Conservation (phyloP, 2,329 filamentous ascomycete genomes). For the Colletotrichum caudatum region DNA sequence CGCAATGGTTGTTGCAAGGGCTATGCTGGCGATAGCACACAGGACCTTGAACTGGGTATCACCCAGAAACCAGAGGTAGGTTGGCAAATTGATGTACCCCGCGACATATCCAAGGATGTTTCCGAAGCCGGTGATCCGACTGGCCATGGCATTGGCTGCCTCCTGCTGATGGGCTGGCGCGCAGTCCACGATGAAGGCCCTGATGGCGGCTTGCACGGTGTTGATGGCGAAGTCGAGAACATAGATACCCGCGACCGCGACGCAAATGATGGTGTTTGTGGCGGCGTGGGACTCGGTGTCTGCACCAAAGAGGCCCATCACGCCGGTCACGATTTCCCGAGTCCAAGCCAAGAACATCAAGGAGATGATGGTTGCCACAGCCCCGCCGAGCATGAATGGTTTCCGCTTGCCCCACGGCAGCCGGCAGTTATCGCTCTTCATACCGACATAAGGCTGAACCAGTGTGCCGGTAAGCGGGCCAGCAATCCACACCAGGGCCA, state of each 20-base stretch:
- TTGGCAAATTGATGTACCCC: slow-evolving; percentile 84
- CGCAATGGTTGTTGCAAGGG: slow-evolving; percentile 75
- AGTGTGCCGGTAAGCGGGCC: slow-evolving; percentile 82
- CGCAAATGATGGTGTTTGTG: slow-evolving; percentile 75
- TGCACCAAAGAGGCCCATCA: slow-evolving; percentile 78
- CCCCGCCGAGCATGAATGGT: slow-evolving; percentile 82
- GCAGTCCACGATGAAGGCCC: slow-evolving; percentile 94
- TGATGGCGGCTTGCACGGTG: slow-evolving; percentile 92
- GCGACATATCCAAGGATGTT: slow-evolving; percentile 93
- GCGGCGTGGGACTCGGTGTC: slow-evolving; percentile 73
- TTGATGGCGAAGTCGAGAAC: slow-evolving; percentile 95
- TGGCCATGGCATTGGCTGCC: slow-evolving; percentile 93
- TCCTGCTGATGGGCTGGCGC: slow-evolving; percentile 94
- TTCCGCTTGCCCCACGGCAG: slow-evolving; percentile 81
- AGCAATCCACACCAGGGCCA: slow-evolving; percentile 88
- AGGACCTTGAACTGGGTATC: slow-evolving; percentile 93
- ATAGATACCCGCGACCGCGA: slow-evolving; percentile 89
- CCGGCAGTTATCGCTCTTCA: slow-evolving; percentile 83
- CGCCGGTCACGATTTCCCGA: slow-evolving; percentile 75
- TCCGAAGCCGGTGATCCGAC: slow-evolving; percentile 84
- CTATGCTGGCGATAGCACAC: slow-evolving; percentile 84
- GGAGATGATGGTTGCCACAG: slow-evolving; percentile 73
- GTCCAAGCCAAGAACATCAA: slow-evolving; percentile 81
- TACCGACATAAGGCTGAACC: slow-evolving; percentile 86
- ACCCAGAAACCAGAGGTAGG: slow-evolving; percentile 82